Conservation (phyloP, 305 asterid genomes). For the Plantago coronopus region DNA sequence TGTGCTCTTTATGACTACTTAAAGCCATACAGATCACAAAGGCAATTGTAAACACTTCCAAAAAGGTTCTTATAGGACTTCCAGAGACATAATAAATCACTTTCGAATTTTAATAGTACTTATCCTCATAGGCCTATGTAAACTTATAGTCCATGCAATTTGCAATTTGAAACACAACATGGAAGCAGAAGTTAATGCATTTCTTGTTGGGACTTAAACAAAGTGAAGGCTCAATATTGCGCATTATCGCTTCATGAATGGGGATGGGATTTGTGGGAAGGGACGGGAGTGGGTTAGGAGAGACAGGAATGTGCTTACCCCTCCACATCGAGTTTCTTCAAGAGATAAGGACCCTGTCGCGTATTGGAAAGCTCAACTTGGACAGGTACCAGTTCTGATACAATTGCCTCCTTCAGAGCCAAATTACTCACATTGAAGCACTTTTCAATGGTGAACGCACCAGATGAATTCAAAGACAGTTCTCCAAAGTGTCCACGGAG, state of each 20-base stretch:
- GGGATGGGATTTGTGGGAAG: no score
- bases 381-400: slow-evolving; percentile 62
- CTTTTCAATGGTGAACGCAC: slow-evolving; percentile 85
- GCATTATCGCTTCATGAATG: background rate
- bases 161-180: no score
- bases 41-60: no score
- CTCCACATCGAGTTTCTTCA: slow-evolving; percentile 85
- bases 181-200: background rate
- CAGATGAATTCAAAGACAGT: slow-evolving; percentile 70
- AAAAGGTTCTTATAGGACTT: no score
- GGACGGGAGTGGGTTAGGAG: slow-evolving; percentile 13
- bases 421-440: slow-evolving; percentile 66
- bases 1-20: no score
- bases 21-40: no score
- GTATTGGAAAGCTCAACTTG: slow-evolving; percentile 72
- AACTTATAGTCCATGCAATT: no score
- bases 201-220: background rate
- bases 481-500: slow-evolving; percentile 89
- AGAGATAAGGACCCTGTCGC: slow-evolving; percentile 84
- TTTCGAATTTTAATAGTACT: no score
- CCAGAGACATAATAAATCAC: no score
- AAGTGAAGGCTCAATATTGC: background rate
- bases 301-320: slow-evolving; percentile 52
- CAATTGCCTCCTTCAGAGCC: slow-evolving; percentile 76
- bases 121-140: background rate